phyloP scores from a whole-genome alignment of 2,329 filamentous ascomycete species.

The Ascocoryne sarcoides region DNA sequence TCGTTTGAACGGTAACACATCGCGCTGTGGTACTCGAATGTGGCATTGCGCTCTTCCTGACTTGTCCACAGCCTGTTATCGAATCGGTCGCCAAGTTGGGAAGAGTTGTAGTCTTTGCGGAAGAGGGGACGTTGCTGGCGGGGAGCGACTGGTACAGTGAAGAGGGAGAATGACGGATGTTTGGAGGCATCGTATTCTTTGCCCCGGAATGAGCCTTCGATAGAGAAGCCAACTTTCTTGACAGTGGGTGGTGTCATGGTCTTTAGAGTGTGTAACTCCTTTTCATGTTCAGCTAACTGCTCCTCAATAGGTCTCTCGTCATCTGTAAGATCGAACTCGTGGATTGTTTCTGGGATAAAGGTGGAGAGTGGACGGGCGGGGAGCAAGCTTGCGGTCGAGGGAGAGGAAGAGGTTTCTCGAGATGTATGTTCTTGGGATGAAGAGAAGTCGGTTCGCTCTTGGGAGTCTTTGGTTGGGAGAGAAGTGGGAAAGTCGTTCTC shows the following conservation, averaged over 20 bases:
- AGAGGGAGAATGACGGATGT: no score
- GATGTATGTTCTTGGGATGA: no score
- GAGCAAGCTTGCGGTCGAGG: neutral
- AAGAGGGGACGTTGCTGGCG: no score
- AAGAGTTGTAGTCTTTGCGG: no score
- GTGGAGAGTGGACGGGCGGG: no score
- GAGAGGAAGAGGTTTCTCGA: neutral
- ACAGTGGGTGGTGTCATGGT: constrained; percentile 13
- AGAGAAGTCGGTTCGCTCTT: no score
- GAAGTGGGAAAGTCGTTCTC: neutral
- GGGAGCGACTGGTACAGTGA: no score
- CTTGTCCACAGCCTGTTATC: no score
- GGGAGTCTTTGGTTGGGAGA: neutral
- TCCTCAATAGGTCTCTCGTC: constrained; percentile 9
- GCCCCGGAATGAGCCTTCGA: constrained; percentile 10
- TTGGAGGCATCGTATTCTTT: constrained; percentile 13
- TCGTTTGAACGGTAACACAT: neutral
- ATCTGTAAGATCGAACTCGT: constrained; percentile 5
- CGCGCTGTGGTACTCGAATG: neutral
- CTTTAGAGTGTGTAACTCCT: constrained; percentile 9
- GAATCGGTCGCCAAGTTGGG: no score
- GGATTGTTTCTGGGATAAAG: neutral
- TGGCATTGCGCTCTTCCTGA: neutral
- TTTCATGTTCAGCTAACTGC: constrained; percentile 8
- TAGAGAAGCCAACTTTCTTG: constrained; percentile 16